These are phyloP conservation scores for Botryotinia globosa DNA, from an alignment of 2,329 filamentous ascomycete species.

Conservation along the genomic window DNA sequence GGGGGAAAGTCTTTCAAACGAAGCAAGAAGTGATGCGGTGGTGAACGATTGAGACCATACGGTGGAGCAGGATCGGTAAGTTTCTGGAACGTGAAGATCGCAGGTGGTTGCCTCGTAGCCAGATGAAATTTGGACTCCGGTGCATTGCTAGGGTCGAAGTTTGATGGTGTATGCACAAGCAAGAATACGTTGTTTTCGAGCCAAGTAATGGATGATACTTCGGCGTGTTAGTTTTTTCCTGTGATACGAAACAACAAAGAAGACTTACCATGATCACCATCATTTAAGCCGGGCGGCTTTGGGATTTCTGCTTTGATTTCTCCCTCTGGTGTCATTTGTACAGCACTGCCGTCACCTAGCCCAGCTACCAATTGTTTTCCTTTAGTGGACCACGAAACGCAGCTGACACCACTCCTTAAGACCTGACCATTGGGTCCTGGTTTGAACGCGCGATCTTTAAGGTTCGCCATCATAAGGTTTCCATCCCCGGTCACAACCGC, in stretches of 20 bases:
- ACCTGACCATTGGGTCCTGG: conserved; percentile 59
- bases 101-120: conserved; percentile 62
- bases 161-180: conserved; percentile 69
- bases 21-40: conserved; percentile 74
- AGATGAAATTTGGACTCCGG: conserved; percentile 74
- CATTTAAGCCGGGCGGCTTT: conserved; percentile 64
- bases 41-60: conserved; percentile 61
- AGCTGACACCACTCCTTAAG: conserved; percentile 74
- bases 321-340: conserved; percentile 82
- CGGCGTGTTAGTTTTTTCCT: conserved; percentile 31
- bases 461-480: conserved; percentile 78
- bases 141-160: conserved; percentile 50
- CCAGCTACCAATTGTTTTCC: conserved; percentile 93
- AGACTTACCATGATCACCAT: conserved; percentile 64
- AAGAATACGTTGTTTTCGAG: conserved; percentile 85
- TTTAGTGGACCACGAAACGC: conserved; percentile 84
- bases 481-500: conserved; percentile 79
- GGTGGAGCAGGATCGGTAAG: conserved; percentile 71
- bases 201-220: conserved; percentile 81
- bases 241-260: neutral
- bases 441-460: conserved; percentile 63
- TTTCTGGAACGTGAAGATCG: conserved; percentile 68
- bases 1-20: conserved; percentile 79
- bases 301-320: conserved; percentile 75
- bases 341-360: conserved; percentile 72